These are phyloP conservation scores for Misopates orontium DNA, from an alignment of 257 asterid genomes.

Conservation along the genomic window DNA sequence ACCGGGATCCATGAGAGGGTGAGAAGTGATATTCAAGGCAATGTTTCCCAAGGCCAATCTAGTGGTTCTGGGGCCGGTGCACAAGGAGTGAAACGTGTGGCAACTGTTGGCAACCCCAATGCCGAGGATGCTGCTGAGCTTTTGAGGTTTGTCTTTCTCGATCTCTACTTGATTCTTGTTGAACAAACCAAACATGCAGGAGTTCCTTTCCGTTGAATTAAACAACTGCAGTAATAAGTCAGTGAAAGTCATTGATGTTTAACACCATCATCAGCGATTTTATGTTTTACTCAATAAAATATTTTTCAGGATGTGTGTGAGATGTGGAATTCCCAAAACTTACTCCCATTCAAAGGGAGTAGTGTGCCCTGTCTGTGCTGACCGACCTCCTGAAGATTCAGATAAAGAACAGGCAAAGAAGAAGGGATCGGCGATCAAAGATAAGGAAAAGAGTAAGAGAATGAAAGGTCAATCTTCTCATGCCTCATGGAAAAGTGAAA, in stretches of 20 bases:
- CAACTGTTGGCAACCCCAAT: conserved; percentile 62
- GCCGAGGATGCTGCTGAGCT: conserved; percentile 89
- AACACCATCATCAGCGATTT: too few relatives aligned
- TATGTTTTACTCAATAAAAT: background rate
- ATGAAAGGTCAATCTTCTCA: conserved; percentile 98
- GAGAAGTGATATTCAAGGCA: conserved; percentile 72
- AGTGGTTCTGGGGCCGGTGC: conserved; percentile 33
- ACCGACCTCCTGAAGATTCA: conserved; percentile 53
- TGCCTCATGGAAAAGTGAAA: conserved; percentile 96
- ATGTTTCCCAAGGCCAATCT: conserved; percentile 37
- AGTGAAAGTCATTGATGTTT: too few relatives aligned
- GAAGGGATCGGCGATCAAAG: conserved; percentile 73
- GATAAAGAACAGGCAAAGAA: conserved; percentile 60
- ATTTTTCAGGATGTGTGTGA: conserved; percentile 70
- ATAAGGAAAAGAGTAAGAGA: conserved; percentile 90
- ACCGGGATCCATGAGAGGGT: conserved; percentile 93
- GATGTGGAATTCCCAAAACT: conserved; percentile 86
- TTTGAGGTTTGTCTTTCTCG: conserved; percentile 51
- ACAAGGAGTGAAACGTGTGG: conserved; percentile 61
- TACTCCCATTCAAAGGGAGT: conserved; percentile 63
- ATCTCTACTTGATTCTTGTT: background rate
- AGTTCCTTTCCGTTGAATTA: too few relatives aligned
- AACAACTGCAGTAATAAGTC: too few relatives aligned
- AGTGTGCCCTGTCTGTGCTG: conserved; percentile 82
- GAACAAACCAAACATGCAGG: background rate